phyloP scores from a whole-genome alignment of 2,329 filamentous ascomycete species.

The Emmonsia crescens region DNA sequence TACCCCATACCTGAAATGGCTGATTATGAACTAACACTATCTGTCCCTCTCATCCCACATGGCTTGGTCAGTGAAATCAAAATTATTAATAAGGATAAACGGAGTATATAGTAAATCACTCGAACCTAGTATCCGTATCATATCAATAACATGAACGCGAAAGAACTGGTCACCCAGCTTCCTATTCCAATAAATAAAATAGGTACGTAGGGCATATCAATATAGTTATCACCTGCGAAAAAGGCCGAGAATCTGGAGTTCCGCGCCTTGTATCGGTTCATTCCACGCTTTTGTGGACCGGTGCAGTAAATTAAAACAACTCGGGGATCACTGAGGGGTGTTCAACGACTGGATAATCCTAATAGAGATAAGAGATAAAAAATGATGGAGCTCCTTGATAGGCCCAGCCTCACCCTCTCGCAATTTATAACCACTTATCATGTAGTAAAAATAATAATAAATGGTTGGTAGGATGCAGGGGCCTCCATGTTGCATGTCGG shows the following conservation, averaged over 20 bases:
- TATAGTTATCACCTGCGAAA: neutral
- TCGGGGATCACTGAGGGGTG: neutral
- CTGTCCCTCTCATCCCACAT: neutral
- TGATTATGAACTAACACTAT: neutral
- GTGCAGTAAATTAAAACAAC: neutral
- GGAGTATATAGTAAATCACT: neutral
- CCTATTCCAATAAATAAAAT: neutral
- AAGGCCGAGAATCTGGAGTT: neutral
- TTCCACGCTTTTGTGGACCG: slow-evolving; percentile 1
- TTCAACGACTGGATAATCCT: neutral
- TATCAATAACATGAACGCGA: neutral
- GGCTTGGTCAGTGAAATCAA: neutral
- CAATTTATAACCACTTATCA: neutral
- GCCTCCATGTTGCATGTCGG: neutral
- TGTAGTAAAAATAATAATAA: neutral
- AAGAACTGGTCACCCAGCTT: neutral
- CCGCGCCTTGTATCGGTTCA: neutral
- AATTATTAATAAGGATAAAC: neutral
- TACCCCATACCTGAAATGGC: neutral
- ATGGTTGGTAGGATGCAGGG: neutral
- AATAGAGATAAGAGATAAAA: slow-evolving; percentile 1
- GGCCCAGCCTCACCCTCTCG: neutral
- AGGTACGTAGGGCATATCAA: neutral
- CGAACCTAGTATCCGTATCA: neutral
- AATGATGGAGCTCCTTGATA: neutral